Conservation (phyloP, 2,329 filamentous ascomycete species). For the Neurospora sp. region DNA sequence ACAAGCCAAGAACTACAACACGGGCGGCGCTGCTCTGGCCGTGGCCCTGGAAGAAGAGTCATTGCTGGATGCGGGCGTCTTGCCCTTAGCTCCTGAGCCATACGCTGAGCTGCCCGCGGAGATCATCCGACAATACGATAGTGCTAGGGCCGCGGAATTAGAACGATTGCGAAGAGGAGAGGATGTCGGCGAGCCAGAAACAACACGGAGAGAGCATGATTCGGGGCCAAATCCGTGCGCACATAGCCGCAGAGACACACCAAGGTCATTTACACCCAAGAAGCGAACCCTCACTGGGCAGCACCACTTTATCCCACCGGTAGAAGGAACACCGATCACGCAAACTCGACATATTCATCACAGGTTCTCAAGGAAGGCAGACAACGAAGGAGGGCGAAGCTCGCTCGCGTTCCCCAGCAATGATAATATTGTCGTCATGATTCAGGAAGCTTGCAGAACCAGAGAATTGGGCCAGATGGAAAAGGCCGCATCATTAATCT, state of each 20-base stretch:
- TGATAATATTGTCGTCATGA: conserved; percentile 7
- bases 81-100: background rate
- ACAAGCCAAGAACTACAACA: conserved; percentile 27
- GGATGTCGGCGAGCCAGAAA: conserved; percentile 30
- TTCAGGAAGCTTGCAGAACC: conserved; percentile 11
- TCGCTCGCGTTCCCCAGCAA: conserved; percentile 7
- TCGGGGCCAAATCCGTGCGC: background rate
- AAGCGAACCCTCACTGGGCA: background rate
- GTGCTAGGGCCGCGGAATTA: conserved; percentile 13
- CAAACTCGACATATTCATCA: background rate
- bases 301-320: background rate
- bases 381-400: background rate
- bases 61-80: conserved; percentile 9
- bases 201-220: background rate
- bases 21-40: conserved; percentile 18
- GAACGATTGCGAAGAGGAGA: conserved; percentile 33
- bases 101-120: background rate
- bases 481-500: conserved; percentile 5
- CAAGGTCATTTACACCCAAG: background rate
- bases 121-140: background rate
- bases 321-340: background rate
- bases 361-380: background rate
- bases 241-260: background rate
- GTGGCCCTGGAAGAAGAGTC: conserved; percentile 18
- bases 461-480: conserved; percentile 2